Base-by-base conservation (phyloP, 2,329 filamentous ascomycete genomes). In the Lasiodiplodia sp. region DNA sequence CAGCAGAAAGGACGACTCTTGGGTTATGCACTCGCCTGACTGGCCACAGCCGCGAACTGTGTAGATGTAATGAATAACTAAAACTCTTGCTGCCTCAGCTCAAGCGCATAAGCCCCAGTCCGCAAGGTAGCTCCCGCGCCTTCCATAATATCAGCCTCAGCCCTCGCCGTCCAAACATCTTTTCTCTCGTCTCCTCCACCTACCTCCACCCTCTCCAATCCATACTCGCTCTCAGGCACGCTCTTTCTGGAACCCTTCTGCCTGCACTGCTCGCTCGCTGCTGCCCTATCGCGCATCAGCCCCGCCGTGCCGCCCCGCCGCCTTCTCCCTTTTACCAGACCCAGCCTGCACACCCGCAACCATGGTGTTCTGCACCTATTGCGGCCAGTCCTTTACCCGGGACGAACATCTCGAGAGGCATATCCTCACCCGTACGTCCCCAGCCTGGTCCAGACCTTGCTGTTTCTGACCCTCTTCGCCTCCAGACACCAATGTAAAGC, bases 351-450 rank as follows among this genome's bases (percentile, higher is more conserved):
- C 55, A 31, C 28, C 44, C 60, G 47, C 44, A 52, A 81, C 71
- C 58, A 85, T 86, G 83, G 83, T 85, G 37, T 86, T 84, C 75
- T 86, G 84, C 75, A 85, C 84, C 66, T 86, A 86, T 70, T 86
- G 84, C 72, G 84, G 84, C 37, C 82, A 85, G 78, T 83, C 82
- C 55, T 85, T 86, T 72, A 85, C 83, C 53, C 77, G 84, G 72
- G 84, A 85, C 72, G 84, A 86, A 71, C 84, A 86, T 75, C 81
- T 85, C 68, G 83, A 85, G 74, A 77, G 84, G 70, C 84, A 86
- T 70, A 85, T 85, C 68, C 79, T 85, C 16, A 86, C 83, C 69
- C 84, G 83, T 85, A 79, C 70, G 82, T 18, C 34, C 53, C 57
- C 63, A 55, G 52, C 40, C 25, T 34, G n/a, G 47, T 40, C 16